phyloP scores from a whole-genome alignment of 1,284 basidiomycete genomes.

The Chalciporus sp. region DNA sequence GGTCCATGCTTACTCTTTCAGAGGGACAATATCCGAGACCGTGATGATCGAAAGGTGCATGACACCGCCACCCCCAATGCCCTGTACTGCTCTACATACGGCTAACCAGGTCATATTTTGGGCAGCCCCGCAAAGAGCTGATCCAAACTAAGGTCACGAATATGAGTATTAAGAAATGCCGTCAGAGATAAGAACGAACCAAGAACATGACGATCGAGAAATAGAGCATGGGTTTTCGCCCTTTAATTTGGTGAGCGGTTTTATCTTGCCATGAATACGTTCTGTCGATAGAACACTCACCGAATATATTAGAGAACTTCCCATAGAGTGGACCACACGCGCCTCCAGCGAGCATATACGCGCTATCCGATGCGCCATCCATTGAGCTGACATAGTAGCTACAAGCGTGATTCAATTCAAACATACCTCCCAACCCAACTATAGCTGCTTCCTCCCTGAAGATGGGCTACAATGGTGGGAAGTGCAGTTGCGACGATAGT shows the following conservation, averaged over 20 bases:
- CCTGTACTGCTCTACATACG: constrained; percentile 77
- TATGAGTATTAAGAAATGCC: too few relatives aligned
- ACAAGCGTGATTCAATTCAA: too few relatives aligned
- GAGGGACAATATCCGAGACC: constrained; percentile 78
- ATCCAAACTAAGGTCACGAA: constrained; percentile 55
- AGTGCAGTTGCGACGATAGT: constrained; percentile 78
- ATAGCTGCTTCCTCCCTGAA: constrained; percentile 70
- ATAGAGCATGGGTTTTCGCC: constrained; percentile 77
- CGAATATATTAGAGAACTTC: constrained; percentile 64
- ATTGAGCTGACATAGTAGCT: too few relatives aligned
- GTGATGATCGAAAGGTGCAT: constrained; percentile 70
- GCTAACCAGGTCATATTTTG: constrained; percentile 78
- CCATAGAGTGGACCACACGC: constrained; percentile 70
- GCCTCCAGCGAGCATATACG: constrained; percentile 56
- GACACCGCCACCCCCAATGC: constrained; percentile 81
- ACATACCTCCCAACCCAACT: constrained; percentile 71
- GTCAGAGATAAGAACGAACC: constrained; percentile 37
- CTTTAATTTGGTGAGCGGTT: constrained; percentile 28
- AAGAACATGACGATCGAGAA: constrained; percentile 71
- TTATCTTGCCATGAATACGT: too few relatives aligned
- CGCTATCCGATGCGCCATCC: too few relatives aligned
- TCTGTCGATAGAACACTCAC: constrained; percentile 16
- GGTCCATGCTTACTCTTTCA: constrained; percentile 61
- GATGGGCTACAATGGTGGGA: constrained; percentile 70
- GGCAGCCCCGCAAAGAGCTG: constrained; percentile 81